Base-by-base conservation (phyloP, 1,284 basidiomycete genomes). In the Tilletia indica region DNA sequence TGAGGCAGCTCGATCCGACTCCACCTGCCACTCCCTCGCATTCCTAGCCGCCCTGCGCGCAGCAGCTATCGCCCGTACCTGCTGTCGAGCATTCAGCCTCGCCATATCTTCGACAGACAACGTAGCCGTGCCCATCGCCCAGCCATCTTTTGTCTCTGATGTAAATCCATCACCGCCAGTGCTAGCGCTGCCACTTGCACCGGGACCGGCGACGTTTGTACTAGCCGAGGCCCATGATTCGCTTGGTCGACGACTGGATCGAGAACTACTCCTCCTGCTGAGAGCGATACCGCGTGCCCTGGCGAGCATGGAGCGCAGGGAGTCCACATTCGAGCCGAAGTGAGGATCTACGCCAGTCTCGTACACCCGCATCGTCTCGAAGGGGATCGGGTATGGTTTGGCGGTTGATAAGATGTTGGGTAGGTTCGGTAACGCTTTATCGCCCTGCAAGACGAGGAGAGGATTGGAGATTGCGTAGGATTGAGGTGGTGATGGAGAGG, bases 401-500 rank as follows among this genome's bases (percentile, higher is more conserved):
- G 74, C 73, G 4, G 73, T 72, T 6, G 67, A 38, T 3, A 83
- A 74, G 49, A 77, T 72, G 34, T 80, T 74, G 19, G 74, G 76
- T 8, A 83, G 73, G 5, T 75, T 75, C 25, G 75, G 71, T 0
- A 76, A 74, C 51, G 77, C 77, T 73, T 82, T 83, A 72, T 82
- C 80, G 39, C 82, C 82, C 16, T 78, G 75, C n/a, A 83, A 73
- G 61, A 80, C 75, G 19, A 83, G 78, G 2, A 83, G 71, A 0
- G 70, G 78, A 51, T 42, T 68, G 64, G 36, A 72, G 63, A 49
- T 70, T 49, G 3, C 70, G 67, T 63, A 64, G 11, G 34, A 9
- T 39, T 34, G 36, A 14, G 61, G 36, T 34, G n/a, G 56, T 14
- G 12, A 8, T 4, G 56, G 21, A 12, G n/a, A 31, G 12, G 56